These are phyloP conservation scores for Jatropha multifida DNA, from an alignment of 441 rosid genomes.

Conservation along the genomic window DNA sequence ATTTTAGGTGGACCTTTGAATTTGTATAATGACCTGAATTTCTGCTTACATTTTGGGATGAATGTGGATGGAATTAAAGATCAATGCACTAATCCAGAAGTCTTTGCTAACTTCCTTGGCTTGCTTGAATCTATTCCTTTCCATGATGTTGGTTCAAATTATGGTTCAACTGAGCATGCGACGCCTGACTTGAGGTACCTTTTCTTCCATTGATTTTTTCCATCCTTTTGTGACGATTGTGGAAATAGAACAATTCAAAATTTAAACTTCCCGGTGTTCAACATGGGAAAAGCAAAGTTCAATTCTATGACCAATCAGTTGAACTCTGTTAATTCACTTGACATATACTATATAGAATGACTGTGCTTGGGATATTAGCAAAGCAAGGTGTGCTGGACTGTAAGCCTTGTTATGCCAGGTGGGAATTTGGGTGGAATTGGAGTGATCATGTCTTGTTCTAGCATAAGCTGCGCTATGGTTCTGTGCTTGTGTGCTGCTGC, in stretches of 20 bases:
- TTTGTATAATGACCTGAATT: slow-evolving; percentile 46
- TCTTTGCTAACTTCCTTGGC: slow-evolving; percentile 77
- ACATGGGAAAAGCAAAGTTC: neutral
- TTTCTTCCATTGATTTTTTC: slow-evolving; percentile 23
- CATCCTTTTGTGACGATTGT: neutral
- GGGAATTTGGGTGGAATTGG: neutral
- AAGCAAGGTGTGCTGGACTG: neutral
- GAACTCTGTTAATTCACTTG: neutral
- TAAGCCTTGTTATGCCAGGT: neutral
- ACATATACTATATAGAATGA: neutral
- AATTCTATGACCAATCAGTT: neutral
- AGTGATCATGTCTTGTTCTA: slow-evolving; percentile 8
- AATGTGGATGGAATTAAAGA: slow-evolving; percentile 52
- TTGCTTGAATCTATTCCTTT: slow-evolving; percentile 88
- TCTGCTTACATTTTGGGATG: slow-evolving; percentile 60
- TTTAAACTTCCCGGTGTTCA: neutral
- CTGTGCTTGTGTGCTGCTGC: neutral
- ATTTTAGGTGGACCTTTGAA: slow-evolving; percentile 50
- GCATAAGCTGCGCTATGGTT: neutral
- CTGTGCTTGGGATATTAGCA: slow-evolving; percentile 1
- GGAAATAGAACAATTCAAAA: slow-evolving; percentile 10
- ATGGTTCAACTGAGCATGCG: slow-evolving; percentile 55
- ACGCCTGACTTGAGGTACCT: slow-evolving; percentile 68
- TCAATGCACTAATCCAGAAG: slow-evolving; percentile 72
- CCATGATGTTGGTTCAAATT: slow-evolving; percentile 58